phyloP scores from a whole-genome alignment of 306 rosid species.

The Trifolium pratense region DNA sequence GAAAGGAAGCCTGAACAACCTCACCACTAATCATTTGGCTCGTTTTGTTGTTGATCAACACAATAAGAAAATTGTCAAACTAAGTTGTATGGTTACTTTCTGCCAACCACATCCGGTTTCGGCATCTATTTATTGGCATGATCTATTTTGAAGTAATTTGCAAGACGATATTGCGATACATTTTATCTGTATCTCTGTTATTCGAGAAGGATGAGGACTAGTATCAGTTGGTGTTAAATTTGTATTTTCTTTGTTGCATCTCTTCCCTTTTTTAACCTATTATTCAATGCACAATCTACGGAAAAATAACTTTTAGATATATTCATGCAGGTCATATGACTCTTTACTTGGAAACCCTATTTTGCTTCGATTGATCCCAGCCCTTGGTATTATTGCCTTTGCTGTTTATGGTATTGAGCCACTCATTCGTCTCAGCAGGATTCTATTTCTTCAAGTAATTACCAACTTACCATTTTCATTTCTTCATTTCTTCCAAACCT shows the following conservation, averaged over 20 bases:
- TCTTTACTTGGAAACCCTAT: conserved; percentile 65
- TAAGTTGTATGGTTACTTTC: conserved; percentile 26
- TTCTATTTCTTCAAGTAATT: conserved; percentile 71
- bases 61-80: background rate
- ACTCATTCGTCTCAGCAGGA: conserved; percentile 72
- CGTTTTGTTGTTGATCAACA: no score
- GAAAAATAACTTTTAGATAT: conserved; percentile 18
- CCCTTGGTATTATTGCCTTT: conserved; percentile 83
- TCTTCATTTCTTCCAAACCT: conserved; percentile 30
- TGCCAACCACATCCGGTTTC: background rate
- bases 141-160: no score
- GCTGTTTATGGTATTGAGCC: conserved; percentile 92
- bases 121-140: conserved; percentile 33
- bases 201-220: conserved; percentile 19
- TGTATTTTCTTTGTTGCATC: conserved; percentile 20
- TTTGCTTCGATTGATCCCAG: conserved; percentile 69
- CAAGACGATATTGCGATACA: conserved; percentile 21
- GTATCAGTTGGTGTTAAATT: conserved; percentile 29
- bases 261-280: conserved; percentile 7
- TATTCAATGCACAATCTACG: conserved; percentile 24
- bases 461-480: conserved; percentile 43
- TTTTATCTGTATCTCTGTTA: conserved; percentile 16
- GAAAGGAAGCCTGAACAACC: no score
- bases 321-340: conserved; percentile 66
- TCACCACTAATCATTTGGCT: no score